A percentile compares a stretch with the other conserved stretches of the same genome.
Conservation (phyloP, 2,329 filamentous ascomycete genomes). For the Monosporascus sp. region DNA sequence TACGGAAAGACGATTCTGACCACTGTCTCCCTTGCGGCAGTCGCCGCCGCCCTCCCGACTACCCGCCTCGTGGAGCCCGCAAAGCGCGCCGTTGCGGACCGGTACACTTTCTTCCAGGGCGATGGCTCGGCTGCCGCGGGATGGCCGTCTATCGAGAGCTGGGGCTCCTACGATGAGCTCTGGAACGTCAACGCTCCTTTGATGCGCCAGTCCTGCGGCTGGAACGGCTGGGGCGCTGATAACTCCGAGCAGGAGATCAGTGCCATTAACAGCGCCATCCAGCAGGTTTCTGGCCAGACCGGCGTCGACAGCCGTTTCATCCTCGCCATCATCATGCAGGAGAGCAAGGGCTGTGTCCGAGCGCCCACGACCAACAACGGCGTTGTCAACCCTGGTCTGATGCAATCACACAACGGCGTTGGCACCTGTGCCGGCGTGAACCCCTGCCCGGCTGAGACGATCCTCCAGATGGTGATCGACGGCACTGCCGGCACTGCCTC, state of each 20-base stretch:
- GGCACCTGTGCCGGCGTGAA: slow-evolving; percentile 31
- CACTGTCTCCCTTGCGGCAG: not conserved
- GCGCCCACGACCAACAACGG: slow-evolving; percentile 34
- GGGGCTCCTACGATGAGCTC: slow-evolving; percentile 10
- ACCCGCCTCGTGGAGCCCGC: slow-evolving; percentile 57
- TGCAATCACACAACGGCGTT: slow-evolving; percentile 32
- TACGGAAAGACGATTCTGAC: not conserved
- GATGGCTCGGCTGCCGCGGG: slow-evolving; percentile 5
- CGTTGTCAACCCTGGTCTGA: slow-evolving; percentile 37
- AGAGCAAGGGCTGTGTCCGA: slow-evolving; percentile 39
- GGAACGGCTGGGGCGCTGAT: slow-evolving; percentile 12
- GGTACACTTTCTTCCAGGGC: slow-evolving; percentile 7
- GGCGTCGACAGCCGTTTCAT: slow-evolving; percentile 36
- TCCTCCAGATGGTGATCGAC: slow-evolving; percentile 31
- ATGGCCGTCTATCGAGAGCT: slow-evolving; percentile 5
- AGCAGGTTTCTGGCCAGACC: slow-evolving; percentile 20
- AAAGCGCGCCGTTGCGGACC: slow-evolving; percentile 59
- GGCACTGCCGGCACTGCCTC: slow-evolving; percentile 35
- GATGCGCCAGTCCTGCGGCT: slow-evolving; percentile 11
- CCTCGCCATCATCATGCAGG: slow-evolving; percentile 39
- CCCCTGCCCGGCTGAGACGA: slow-evolving; percentile 20
- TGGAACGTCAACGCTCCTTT: slow-evolving; percentile 8
- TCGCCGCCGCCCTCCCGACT: not conserved
- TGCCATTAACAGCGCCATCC: slow-evolving; percentile 22
- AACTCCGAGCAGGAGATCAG: slow-evolving; percentile 7